Conservation (phyloP, 1,284 basidiomycete genomes). For the Macrocystidia cucumis region DNA sequence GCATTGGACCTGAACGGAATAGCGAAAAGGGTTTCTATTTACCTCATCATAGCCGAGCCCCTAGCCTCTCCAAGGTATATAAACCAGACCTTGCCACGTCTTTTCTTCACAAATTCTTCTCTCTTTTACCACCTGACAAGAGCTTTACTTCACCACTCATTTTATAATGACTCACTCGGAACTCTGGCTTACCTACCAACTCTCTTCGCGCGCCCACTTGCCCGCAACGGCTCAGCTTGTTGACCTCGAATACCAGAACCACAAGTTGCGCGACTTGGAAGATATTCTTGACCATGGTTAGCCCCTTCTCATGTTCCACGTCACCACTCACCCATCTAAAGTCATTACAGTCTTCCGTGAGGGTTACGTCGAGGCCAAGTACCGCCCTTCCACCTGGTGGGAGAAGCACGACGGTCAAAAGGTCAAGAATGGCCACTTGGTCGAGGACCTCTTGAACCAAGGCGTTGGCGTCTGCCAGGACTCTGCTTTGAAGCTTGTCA, state of each 20-base stretch:
- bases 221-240: conserved; percentile 36
- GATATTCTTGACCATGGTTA: conserved; percentile 37
- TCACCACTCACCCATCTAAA: conserved; percentile 12
- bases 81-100: conserved; percentile 6
- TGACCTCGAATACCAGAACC: conserved; percentile 31
- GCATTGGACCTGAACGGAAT: no score
- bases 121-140: no score
- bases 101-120: conserved; percentile 1
- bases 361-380: conserved; percentile 35
- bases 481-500: conserved; percentile 32
- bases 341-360: conserved; percentile 28
- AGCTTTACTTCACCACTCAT: conserved; percentile 2
- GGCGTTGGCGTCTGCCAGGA: conserved; percentile 32
- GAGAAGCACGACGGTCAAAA: conserved; percentile 28
- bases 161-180: conserved; percentile 22
- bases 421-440: conserved; percentile 22
- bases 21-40: no score
- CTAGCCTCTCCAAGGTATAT: no score
- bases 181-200: conserved; percentile 39
- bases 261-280: conserved; percentile 33
- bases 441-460: conserved; percentile 31
- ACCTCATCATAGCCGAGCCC: no score
- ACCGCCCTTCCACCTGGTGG: conserved; percentile 33
- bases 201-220: conserved; percentile 30
- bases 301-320: conserved; percentile 4